These are phyloP conservation scores for Chaetomium strumarium DNA, from an alignment of 2,329 filamentous ascomycete species.

Conservation along the genomic window DNA sequence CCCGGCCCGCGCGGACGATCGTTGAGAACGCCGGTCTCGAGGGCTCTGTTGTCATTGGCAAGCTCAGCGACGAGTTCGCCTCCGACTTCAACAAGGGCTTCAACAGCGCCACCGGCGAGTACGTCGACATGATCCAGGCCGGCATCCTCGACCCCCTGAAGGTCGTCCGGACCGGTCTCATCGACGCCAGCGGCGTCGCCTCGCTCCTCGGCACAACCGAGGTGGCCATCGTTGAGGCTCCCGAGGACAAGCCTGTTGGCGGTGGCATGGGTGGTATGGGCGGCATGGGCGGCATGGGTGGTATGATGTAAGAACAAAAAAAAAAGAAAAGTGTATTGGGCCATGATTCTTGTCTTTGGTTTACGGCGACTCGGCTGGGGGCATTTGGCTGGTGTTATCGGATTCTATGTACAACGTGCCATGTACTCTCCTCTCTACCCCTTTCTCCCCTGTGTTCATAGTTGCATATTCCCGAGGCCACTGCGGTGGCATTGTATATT, in stretches of 20 bases:
- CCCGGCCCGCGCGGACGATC: conserved; percentile 86
- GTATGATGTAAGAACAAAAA: conserved; percentile 50
- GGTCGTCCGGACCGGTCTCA: conserved; percentile 93
- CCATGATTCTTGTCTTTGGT: conserved; percentile 17
- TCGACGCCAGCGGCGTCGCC: conserved; percentile 92
- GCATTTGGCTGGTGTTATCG: conserved; percentile 47
- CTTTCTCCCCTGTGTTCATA: conserved; percentile 26
- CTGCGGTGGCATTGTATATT: conserved; percentile 27
- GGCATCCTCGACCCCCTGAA: conserved; percentile 99
- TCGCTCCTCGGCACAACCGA: conserved; percentile 96
- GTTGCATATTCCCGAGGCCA: conserved; percentile 23
- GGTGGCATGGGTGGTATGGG: conserved; percentile 58
- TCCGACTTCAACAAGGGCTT: conserved; percentile 96
- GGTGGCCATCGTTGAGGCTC: conserved; percentile 93
- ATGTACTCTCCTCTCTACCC: conserved; percentile 36
- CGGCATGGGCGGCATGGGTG: conserved; percentile 57
- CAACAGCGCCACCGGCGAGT: conserved; percentile 94
- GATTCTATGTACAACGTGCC: conserved; percentile 33
- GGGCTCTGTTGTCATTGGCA: conserved; percentile 93
- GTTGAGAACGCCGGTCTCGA: conserved; percentile 97
- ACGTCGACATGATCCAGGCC: conserved; percentile 94
- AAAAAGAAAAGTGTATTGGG: conserved; percentile 20
- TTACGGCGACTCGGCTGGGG: conserved; percentile 35
- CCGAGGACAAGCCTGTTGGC: conserved; percentile 71
- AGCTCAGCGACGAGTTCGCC: conserved; percentile 91